phyloP scores from a whole-genome alignment of 768 basidiomycete genomes.

The Mycena belliarum region DNA sequence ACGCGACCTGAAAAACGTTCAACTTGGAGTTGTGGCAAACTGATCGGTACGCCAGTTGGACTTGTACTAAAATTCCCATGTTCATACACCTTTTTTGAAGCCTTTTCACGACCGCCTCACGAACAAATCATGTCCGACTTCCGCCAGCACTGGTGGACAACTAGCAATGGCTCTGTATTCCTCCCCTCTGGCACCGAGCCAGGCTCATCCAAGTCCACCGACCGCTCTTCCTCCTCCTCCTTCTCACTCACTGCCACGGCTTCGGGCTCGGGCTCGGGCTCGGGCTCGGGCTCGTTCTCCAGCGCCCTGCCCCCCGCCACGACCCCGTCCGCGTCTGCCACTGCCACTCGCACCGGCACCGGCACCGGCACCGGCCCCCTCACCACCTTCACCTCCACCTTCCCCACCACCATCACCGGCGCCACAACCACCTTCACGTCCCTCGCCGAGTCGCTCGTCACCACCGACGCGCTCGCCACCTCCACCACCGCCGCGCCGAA shows the following conservation, averaged over 20 bases:
- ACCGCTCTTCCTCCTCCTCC: neutral
- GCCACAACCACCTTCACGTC: slow-evolving; percentile 18
- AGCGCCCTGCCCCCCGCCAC: neutral
- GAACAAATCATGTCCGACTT: neutral
- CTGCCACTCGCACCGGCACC: slow-evolving; percentile 12
- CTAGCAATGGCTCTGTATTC: slow-evolving; percentile 21
- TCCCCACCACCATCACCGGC: slow-evolving; percentile 11
- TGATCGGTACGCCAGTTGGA: no score
- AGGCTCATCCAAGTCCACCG: neutral
- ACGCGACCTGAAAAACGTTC: no score
- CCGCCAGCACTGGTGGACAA: slow-evolving; percentile 21
- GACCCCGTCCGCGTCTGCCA: neutral
- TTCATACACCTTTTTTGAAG: no score
- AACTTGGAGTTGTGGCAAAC: no score
- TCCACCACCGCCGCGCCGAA: slow-evolving; percentile 2
- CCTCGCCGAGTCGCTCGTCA: slow-evolving; percentile 16
- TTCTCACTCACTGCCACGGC: neutral
- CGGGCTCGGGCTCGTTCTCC: neutral
- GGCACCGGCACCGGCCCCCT: slow-evolving; percentile 1
- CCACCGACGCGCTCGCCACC: slow-evolving; percentile 3
- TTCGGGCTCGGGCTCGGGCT: slow-evolving; percentile 1
- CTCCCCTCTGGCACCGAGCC: slow-evolving; percentile 11
- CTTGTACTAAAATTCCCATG: no score
- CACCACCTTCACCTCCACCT: slow-evolving; percentile 19
- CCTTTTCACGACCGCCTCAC: neutral